A percentile compares a stretch with the other conserved stretches of the same genome.
These are phyloP conservation scores for Luzula sylvatica DNA, from an alignment of 176 grass and related monocot species.

Conservation along the genomic window DNA sequence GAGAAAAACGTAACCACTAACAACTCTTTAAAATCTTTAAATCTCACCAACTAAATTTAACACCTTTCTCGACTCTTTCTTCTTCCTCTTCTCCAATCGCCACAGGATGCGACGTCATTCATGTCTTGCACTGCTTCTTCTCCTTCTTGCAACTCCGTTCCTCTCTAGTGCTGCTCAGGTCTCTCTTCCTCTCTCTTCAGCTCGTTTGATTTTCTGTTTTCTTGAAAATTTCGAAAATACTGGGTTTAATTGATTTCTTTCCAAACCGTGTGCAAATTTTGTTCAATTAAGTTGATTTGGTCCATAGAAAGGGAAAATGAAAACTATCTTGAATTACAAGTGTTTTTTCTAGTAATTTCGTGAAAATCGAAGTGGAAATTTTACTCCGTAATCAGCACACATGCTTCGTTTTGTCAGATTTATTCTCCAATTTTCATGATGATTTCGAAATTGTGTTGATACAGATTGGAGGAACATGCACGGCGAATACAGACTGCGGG, in stretches of 20 bases:
- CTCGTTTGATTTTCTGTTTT: no score
- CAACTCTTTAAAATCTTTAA: no score
- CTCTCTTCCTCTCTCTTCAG: neutral
- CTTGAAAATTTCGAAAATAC: no score
- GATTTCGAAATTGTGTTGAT: no score
- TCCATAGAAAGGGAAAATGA: no score
- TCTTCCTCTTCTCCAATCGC: neutral
- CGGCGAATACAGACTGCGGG: constrained; percentile 25
- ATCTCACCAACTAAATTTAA: neutral
- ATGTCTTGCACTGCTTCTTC: neutral
- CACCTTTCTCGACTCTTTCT: neutral
- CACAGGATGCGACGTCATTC: neutral
- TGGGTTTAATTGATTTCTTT: no score
- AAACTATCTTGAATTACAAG: no score
- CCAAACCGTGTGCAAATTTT: no score
- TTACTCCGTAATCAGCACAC: neutral
- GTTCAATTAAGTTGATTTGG: no score
- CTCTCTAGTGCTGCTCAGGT: constrained; percentile 5
- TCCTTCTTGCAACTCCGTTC: constrained; percentile 12
- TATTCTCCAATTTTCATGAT: no score
- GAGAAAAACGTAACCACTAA: neutral
- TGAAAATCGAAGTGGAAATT: no score
- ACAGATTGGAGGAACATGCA: constrained; percentile 47
- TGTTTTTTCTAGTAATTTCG: no score
- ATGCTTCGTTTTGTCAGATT: neutral